Base-by-base conservation (phyloP, 2,329 filamentous ascomycete species). In the Thelonectria discophora region DNA sequence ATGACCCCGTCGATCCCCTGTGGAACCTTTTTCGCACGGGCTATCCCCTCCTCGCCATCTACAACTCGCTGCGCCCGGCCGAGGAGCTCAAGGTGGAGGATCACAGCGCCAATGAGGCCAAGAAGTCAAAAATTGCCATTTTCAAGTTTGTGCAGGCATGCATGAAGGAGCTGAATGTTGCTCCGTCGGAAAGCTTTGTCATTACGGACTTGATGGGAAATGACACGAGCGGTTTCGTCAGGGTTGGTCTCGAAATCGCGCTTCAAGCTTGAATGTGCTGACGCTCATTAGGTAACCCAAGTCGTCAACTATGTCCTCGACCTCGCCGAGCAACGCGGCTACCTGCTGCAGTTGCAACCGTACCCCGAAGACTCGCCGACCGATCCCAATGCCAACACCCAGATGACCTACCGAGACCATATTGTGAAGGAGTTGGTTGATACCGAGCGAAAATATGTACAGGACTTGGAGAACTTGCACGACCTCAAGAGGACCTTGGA, bases 221-320 rank as follows among this genome's bases (percentile, higher is more conserved):
- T 71, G 96, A 97, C 77, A 99, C 95, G 1, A 97, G 93, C 46
- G 95, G 95, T 3, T 98, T 99, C 75, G 93, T 97, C 69, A 98
- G 98, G 86, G 92, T 93, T 75, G 63, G 79, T 74, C 45, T 5
- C 56, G 39, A 30, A 39, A 51, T 5, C 24, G 45, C 8, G 13
- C 45, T 5, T 17, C 20, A 8, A 20, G 32, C 30, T 21, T 39
- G n/a, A 58, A 51, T 30, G 42, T 55, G 47, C 37, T 51, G 11
- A 53, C 55, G n/a, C 12, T 17, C 18, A 2, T 24, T 13, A 80
- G 78, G 94, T 97, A 59, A 94, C 91, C 21, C 92, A 93, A 79
- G 92, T 97, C 59, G 92, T 99, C 67, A 97, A 97, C 75, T 87
- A 89, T 66, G 94, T 98, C 15, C 87, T 99, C 54, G 94, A 99